Evolutionary conservation across 2,329 filamentous ascomycete genomes (phyloP).

Genomic region (Magnaporthiopsis incrustans): DNA sequence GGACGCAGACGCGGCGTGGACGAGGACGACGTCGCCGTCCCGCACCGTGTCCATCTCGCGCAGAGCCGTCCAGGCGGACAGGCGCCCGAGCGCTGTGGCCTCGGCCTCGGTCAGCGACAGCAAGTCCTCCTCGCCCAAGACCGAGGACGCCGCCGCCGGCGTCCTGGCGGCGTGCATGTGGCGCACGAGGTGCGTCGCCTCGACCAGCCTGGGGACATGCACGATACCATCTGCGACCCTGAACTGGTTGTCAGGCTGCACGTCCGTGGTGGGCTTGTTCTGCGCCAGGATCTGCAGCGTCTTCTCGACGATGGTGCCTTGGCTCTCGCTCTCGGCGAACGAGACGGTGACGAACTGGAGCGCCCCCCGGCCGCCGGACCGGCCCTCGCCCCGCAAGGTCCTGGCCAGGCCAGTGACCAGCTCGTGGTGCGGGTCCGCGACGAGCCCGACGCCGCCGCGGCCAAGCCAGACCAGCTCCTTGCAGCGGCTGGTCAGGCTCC

Average conservation of each 20-base stretch:
- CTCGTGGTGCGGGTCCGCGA: conserved; percentile 12
- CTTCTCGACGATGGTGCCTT: conserved; percentile 9
- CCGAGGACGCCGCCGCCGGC: too few species aligned
- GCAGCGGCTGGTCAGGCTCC: conserved; percentile 12
- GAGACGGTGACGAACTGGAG: conserved; percentile 16
- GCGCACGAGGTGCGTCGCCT: conserved; percentile 11
- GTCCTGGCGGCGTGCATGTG: background rate
- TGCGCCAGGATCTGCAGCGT: conserved; percentile 9
- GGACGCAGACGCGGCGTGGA: background rate
- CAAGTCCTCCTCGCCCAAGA: background rate
- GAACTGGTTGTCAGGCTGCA: conserved; percentile 16
- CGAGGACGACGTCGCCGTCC: background rate
- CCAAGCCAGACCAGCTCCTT: conserved; percentile 14
- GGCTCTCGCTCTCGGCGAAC: conserved; percentile 12
- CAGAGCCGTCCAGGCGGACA: background rate
- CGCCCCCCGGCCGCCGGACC: conserved; percentile 4
- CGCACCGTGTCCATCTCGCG: background rate
- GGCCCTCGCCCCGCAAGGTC: conserved; percentile 9
- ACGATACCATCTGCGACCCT: conserved; percentile 9
- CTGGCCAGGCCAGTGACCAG: conserved; percentile 14
- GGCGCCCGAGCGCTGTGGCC: background rate
- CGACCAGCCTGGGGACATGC: conserved; percentile 13
- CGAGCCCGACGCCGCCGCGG: conserved; percentile 7
- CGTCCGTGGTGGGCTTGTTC: conserved; percentile 2
- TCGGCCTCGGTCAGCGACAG: background rate